Evolutionary conservation across 345 rosid species (phyloP), one percentile per base, ranked within the genome.

Genomic region (Trapa bicornis): DNA sequence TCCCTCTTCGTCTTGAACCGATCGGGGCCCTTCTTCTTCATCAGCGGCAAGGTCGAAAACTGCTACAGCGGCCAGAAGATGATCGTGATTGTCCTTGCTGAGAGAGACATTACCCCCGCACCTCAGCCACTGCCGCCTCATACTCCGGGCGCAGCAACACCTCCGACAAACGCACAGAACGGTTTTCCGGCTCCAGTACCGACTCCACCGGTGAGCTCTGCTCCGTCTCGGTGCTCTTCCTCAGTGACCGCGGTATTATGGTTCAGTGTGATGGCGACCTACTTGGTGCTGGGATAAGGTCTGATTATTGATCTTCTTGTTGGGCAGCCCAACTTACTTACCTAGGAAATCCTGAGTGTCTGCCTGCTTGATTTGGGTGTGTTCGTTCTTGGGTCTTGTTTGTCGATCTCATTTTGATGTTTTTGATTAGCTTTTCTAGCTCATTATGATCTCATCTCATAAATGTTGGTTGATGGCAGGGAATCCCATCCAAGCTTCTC

Each of bases 21-120:
- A 2, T 84, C 88, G 16, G 98, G 98, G 54, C 90, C 93, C 14
- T 88, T 86, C 75, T 92, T 77, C 79, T 92, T 92, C 83, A 86
- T 89, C 48, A 80, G 85, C 14, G 97, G 98, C 12, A 73, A 72
- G 38, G 74, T 65, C n/a, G 84, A 86, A 50, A 79, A 78, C 72
- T 92, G 98, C 80, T 77, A 80, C 50, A 83, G 77, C 6, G 96
- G 93, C 1, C 92, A 89, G 54, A 89, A 77, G 67, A 71, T 92
- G 67, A 39, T 77, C 8, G 73, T 79, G 4, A 79, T 92, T 11
- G 98, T 88, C 65, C 42, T 92, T 75, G 88, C 98, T 11, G 75
- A 73, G 12, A 81, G 85, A 47, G 54, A 41, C 68, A 73, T 76
- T 39, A 6, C 77, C 39, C 72, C 65, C 0, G 11, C 63, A 5